Conservation (phyloP, 352 stramenopile species). For the Globisporangium irregulare region DNA sequence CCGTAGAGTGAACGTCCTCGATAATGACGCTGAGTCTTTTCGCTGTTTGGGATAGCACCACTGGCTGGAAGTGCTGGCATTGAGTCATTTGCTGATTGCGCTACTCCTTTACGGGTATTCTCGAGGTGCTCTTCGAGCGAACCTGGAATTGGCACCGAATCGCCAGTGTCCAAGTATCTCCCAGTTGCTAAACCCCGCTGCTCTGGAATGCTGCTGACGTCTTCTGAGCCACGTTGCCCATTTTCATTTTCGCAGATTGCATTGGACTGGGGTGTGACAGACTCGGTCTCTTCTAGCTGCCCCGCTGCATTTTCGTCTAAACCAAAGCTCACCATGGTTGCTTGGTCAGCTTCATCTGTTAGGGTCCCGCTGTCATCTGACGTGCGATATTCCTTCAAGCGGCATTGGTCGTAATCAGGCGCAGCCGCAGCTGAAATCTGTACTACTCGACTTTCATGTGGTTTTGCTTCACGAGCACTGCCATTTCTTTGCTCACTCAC, state of each 20-base stretch:
- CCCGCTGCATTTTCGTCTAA: neutral
- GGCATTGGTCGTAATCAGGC: neutral
- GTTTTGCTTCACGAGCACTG: neutral
- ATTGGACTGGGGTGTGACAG: neutral
- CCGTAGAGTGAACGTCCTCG: neutral
- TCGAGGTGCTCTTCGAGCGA: slow-evolving; percentile 8
- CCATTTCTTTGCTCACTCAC: neutral
- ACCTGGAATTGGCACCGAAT: neutral
- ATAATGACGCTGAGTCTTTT: neutral
- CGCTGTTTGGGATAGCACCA: neutral
- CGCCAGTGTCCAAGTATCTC: neutral
- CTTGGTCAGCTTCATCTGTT: neutral
- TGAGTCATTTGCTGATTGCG: neutral
- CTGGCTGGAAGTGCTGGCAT: neutral
- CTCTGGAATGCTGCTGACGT: neutral
- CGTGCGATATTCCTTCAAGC: neutral
- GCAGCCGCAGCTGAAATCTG: too few species aligned
- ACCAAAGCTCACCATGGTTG: neutral
- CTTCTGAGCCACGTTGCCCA: neutral
- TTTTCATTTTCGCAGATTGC: neutral
- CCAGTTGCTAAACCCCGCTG: neutral
- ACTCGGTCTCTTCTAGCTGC: neutral
- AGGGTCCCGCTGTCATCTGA: neutral
- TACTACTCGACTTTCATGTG: neutral
- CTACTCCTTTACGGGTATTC: neutral